Evolutionary conservation across 2,329 filamentous ascomycete species (phyloP), one percentile per base, ranked within the genome.

Genomic region (Bisporella sp.): DNA sequence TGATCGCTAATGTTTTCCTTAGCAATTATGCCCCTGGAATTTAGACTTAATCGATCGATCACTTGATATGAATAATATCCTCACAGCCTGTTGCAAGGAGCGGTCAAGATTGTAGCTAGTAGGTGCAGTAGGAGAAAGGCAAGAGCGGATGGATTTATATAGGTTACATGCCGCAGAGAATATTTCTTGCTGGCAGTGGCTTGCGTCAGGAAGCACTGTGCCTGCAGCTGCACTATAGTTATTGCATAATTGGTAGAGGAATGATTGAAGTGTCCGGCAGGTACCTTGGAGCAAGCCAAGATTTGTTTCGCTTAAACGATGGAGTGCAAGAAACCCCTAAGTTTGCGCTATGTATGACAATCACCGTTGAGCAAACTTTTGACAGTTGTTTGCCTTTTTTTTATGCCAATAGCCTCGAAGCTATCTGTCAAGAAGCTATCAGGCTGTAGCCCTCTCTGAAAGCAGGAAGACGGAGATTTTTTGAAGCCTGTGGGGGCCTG

Each of bases 371-470:
- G 40, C n/a, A 45, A 30, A 39, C 33, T 31, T 29, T 21, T 41
- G 51, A 51, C 49, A 40, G 52, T 48, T 63, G 60, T 62, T 63
- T 62, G 57, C 54, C 21, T 3, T 61, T 35, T 35, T 49, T 31
- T 54, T 54, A 55, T 59, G 49, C 48, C 49, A 55, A 51, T 47
- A 55, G 45, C 37, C 39, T 33, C 41, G 31, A 56, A 51, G 49
- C 58, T 54, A 55, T 53, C 54, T 63, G 60, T 61, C 60, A 59
- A 48, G 54, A 54, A 46, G 48, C 46, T 31, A 50, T 55, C 32
- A 30, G 30, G 31, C 43, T 56, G 52, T 54, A 47, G 45, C 45
- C 54, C 33, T 47, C n/a, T 42, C 53, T 51, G 31, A 50, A 60
- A 59, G 51, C 48, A 57, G 57, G 42, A 56, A 57, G 53, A 21